Evolutionary conservation across 139 green algal genomes (phyloP).

Genomic region (Haematococcus sp.): DNA sequence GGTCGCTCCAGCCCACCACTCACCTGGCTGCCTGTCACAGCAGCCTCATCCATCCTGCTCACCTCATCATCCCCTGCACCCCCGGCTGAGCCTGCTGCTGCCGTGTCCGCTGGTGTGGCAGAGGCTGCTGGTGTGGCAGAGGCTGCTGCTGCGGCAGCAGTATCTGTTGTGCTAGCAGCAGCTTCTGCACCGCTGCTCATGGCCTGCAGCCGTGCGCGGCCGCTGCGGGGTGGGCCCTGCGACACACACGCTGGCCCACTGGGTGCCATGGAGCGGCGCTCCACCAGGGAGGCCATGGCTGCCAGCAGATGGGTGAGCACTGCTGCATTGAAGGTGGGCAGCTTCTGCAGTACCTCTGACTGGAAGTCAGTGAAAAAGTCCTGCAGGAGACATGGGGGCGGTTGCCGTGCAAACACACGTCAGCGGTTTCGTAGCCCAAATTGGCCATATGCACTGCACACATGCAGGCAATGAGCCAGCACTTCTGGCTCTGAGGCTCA

Average conservation of each 20-base stretch:
- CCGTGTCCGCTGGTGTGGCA: not conserved
- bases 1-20: too few relatives aligned
- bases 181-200: not conserved
- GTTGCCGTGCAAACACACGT: too few relatives aligned
- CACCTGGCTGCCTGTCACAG: too few relatives aligned
- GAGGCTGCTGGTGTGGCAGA: not conserved
- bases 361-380: slow-evolving; percentile 41
- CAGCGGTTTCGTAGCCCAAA: too few relatives aligned
- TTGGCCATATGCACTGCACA: too few relatives aligned
- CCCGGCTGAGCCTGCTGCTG: not conserved
- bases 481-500: too few relatives aligned
- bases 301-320: slow-evolving; percentile 32
- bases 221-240: not conserved
- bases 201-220: not conserved
- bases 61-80: too few relatives aligned
- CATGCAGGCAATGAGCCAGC: too few relatives aligned
- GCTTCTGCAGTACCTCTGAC: slow-evolving; percentile 32
- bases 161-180: not conserved
- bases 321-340: slow-evolving; percentile 24
- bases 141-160: not conserved
- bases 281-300: slow-evolving; percentile 18
- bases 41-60: too few relatives aligned
- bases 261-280: not conserved
- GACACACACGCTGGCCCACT: not conserved
- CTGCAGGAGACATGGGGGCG: too few relatives aligned